These are phyloP conservation scores for Plasmodium gaboni DNA, from an alignment of 169 alveolate genomes.

Conservation along the genomic window DNA sequence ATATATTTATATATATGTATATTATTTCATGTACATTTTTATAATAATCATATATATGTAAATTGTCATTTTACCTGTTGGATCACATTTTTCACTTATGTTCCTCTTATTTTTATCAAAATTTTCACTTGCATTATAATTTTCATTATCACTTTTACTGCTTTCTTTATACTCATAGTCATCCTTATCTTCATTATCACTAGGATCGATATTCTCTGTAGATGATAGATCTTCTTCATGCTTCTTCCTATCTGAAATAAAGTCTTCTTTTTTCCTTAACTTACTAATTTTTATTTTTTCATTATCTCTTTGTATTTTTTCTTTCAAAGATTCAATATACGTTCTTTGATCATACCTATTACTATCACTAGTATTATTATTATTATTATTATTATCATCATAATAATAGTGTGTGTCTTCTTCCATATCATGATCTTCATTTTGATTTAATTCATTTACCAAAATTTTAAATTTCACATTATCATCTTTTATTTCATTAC, in stretches of 20 bases:
- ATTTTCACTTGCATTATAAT: conserved; percentile 3
- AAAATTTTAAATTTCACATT: conserved; percentile 46
- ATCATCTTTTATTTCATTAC: conserved; percentile 69
- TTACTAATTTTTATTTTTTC: conserved; percentile 42
- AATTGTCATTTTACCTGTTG: conserved; percentile 17
- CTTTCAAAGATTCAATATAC: conserved; percentile 43
- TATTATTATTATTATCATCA: conserved; percentile 3
- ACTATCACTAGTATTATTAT: neutral
- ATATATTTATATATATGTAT: too few relatives aligned
- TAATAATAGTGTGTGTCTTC: conserved; percentile 6
- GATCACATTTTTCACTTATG: conserved; percentile 7
- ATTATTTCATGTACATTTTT: too few relatives aligned
- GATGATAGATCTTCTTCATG: neutral
- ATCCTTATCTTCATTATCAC: neutral
- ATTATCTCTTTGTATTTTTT: conserved; percentile 43
- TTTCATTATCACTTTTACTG: neutral
- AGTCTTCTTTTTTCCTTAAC: conserved; percentile 12
- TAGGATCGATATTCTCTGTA: conserved; percentile 3
- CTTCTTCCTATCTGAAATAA: conserved; percentile 1
- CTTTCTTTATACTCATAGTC: conserved; percentile 9
- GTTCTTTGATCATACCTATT: conserved; percentile 5
- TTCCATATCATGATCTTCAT: conserved; percentile 1
- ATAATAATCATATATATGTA: too few relatives aligned
- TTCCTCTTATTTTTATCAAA: conserved; percentile 21
- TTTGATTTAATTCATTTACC: conserved; percentile 48